Evolutionary conservation across 2,329 filamentous ascomycete species (phyloP), one percentile per base, ranked within the genome.

Genomic region (Ramularia endophylla): DNA sequence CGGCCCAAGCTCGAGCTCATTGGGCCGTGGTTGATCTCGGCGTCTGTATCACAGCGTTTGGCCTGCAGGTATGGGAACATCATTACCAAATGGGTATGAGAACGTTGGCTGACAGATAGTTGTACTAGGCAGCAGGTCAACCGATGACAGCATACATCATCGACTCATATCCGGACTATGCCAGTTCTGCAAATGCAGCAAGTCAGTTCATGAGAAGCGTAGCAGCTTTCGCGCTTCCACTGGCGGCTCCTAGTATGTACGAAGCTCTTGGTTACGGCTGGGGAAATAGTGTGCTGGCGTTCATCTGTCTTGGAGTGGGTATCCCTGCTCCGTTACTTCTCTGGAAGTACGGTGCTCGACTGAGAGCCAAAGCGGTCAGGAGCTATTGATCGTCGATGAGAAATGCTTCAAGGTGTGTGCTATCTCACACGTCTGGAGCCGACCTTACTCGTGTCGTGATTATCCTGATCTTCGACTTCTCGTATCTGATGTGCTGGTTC

Each of bases 141-240:
- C n/a, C n/a, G 8, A 38, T 53, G n/a, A 38, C 43, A 27, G 50
- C 67, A 1, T 72, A 71, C 36, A 51, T 70, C 18, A 67, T 72
- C 15, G 69, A 72, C 32, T 52, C 60, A 2, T 76, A 73, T 42
- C 60, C 64, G 0, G 65, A 71, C 4, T 65, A 74, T 49, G 66
- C 67, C 0, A 67, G 65, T 3, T 71, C 67, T 18, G 72, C 72
- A 0, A 59, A 68, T 27, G 71, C 70, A 2, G 72, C 72, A 1
- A 48, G 59, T 18, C 70, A 70, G 42, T 68, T 75, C 34, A 43
- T 71, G 12, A 56, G 53, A 11, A 73, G 68, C 13, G 44, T 76
- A 18, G 58, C 65, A 1, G 72, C 69, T 0, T 74, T 74, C 45
- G 43, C 65, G 8, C 74, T 75, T 32, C 72, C 73, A 0, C 47